These are phyloP conservation scores for Sarocladium kiliense DNA, from an alignment of 2,329 filamentous ascomycete species.

Conservation along the genomic window DNA sequence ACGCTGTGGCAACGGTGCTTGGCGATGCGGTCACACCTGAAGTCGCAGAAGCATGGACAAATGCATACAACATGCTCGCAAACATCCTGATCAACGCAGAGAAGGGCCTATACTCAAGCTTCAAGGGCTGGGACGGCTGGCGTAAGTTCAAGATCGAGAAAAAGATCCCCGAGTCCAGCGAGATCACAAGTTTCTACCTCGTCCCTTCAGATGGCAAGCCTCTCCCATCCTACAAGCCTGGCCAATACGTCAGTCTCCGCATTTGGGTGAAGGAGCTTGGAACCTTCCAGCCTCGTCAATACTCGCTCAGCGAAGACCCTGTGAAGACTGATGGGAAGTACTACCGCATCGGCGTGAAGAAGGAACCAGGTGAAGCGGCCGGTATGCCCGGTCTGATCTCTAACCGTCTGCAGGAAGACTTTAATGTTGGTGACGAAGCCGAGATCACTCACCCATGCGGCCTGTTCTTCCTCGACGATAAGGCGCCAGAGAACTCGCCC, in stretches of 20 bases:
- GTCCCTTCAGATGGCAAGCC: slow-evolving; percentile 49
- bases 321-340: slow-evolving; percentile 39
- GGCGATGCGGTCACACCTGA: slow-evolving; percentile 62
- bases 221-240: slow-evolving; percentile 60
- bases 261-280: slow-evolving; percentile 53
- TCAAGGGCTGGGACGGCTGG: slow-evolving; percentile 41
- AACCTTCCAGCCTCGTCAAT: slow-evolving; percentile 69
- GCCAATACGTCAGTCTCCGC: slow-evolving; percentile 68
- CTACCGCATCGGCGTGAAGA: slow-evolving; percentile 74
- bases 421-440: slow-evolving; percentile 45
- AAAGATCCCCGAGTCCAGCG: slow-evolving; percentile 56
- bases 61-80: slow-evolving; percentile 67
- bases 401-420: slow-evolving; percentile 44
- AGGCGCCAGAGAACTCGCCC: slow-evolving; percentile 39
- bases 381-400: slow-evolving; percentile 44
- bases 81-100: slow-evolving; percentile 66
- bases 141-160: slow-evolving; percentile 49
- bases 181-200: slow-evolving; percentile 66
- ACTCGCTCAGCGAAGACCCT: slow-evolving; percentile 62
- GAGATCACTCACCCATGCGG: slow-evolving; percentile 52
- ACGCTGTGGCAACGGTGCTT: slow-evolving; percentile 62
- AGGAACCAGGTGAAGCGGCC: slow-evolving; percentile 39
- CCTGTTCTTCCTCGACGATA: slow-evolving; percentile 56
- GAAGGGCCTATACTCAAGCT: slow-evolving; percentile 50
- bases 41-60: slow-evolving; percentile 65